Percentiles rank a stretch among this genome's conserved stretches.
Evolutionary conservation across 768 basidiomycete genomes (phyloP).

Genomic region (Boletus speciosus): DNA sequence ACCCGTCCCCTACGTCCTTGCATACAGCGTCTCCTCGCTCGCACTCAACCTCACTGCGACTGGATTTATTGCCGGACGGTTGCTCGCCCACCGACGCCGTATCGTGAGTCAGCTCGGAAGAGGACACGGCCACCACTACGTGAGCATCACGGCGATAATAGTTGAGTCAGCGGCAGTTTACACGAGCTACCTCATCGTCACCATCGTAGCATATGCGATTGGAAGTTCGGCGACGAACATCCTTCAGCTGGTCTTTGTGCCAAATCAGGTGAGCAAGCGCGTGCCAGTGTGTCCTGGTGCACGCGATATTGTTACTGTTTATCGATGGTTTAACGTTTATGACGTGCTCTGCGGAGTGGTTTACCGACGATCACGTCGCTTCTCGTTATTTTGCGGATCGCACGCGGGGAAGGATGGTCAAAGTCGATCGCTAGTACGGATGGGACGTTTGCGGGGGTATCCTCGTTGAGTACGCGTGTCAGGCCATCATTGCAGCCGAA

Average conservation of each 20-base stretch:
- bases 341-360: neutral
- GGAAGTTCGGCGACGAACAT: slow-evolving; percentile 40
- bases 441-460: neutral
- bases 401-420: slow-evolving; percentile 36
- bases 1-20: slow-evolving; percentile 9
- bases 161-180: slow-evolving; percentile 46
- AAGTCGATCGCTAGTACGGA: neutral
- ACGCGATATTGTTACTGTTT: neutral
- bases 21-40: slow-evolving; percentile 26
- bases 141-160: slow-evolving; percentile 36
- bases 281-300: neutral
- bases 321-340: neutral
- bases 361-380: slow-evolving; percentile 37
- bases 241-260: slow-evolving; percentile 25
- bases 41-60: slow-evolving; percentile 30
- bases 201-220: slow-evolving; percentile 41
- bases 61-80: slow-evolving; percentile 25
- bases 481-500: neutral
- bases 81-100: slow-evolving; percentile 22
- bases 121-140: slow-evolving; percentile 35
- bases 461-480: neutral
- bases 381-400: slow-evolving; percentile 38
- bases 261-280: slow-evolving; percentile 6
- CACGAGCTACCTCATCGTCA: slow-evolving; percentile 37
- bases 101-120: slow-evolving; percentile 30